phyloP scores from a whole-genome alignment of 2,329 filamentous ascomycete species.

The Seiridium unicorne region DNA sequence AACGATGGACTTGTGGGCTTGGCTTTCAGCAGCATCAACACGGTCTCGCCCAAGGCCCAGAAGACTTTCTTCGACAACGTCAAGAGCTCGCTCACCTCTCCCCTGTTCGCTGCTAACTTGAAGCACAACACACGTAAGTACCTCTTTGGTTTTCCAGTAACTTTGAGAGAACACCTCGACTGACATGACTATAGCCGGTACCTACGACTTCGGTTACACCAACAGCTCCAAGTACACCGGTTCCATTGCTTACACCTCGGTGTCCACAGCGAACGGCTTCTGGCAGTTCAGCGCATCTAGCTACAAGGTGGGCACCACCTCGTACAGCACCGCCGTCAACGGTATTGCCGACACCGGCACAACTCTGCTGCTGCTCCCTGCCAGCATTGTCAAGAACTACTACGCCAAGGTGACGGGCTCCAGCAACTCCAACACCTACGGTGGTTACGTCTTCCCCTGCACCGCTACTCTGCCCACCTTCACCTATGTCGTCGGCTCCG shows the following conservation, averaged over 20 bases:
- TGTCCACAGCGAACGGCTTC: slow-evolving; percentile 57
- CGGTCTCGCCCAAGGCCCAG: slow-evolving; percentile 7
- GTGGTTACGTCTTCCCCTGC: slow-evolving; percentile 42
- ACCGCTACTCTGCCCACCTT: slow-evolving; percentile 38
- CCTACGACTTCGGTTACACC: slow-evolving; percentile 44
- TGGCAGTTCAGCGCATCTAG: slow-evolving; percentile 54
- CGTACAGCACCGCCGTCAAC: slow-evolving; percentile 13
- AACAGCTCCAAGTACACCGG: slow-evolving; percentile 57
- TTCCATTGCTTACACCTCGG: slow-evolving; percentile 53
- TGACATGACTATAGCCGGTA: slow-evolving; percentile 21
- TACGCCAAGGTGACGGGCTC: slow-evolving; percentile 21
- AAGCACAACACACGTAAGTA: slow-evolving; percentile 9
- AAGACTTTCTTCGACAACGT: slow-evolving; percentile 18
- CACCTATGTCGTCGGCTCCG: slow-evolving; percentile 38
- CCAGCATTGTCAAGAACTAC: slow-evolving; percentile 19
- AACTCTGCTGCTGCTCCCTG: slow-evolving; percentile 24
- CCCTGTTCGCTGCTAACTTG: slow-evolving; percentile 20
- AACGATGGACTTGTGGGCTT: slow-evolving; percentile 19
- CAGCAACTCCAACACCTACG: slow-evolving; percentile 17
- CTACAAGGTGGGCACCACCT: slow-evolving; percentile 16
- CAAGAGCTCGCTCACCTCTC: slow-evolving; percentile 10
- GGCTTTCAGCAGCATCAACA: slow-evolving; percentile 16
- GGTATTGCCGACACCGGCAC: slow-evolving; percentile 25
- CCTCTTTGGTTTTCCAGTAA: background rate
- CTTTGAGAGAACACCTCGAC: background rate